Base-by-base conservation (phyloP, 2,329 filamentous ascomycete species). In the Pestalotiopsis sp. region DNA sequence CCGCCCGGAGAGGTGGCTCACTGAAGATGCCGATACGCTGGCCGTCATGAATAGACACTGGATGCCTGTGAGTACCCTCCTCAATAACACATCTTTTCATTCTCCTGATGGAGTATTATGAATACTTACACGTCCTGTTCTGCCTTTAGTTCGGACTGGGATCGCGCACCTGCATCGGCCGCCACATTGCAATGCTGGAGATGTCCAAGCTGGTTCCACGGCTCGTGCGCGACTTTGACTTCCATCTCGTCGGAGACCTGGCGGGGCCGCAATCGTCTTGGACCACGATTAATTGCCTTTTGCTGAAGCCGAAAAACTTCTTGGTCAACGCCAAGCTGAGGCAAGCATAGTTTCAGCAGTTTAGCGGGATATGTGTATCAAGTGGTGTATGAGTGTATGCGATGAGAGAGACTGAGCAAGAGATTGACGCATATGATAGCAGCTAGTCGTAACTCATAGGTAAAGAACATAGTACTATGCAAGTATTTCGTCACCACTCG, bases 131-230 rank as follows among this genome's bases (percentile, higher is more conserved):
- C 2, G 6, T 3, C 68, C 0, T 20, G 11, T n/a, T 4, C 27
- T 38, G 5, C 52, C 12, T 14, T 25, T 67, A 81, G 72, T 84
- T 84, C 70, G 82, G 82, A 0, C 72, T 80, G 45, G 82, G 83
- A 1, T 79, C 80, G 1, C 73, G 83, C 12, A 82, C 79, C 0
- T 85, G 83, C 67, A 71, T 85, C 6, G 84, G 84, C 0, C 80
- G 81, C 61, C 80, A 85, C 66, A 79, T 85, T n/a, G 80, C 81
- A 1, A 73, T 81, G 12, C 71, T 85, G 65, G 83, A 85, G 72
- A 81, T 85, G 65, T 76, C 74, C 4, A 84, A 84, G 70, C 66
- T 84, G 20, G 75, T 84, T 2, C 83, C 83, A 1, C 73, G 78
- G 20, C 69, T 82, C 1, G 63, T 81, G 11, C 74, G 73, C 7